Conservation (phyloP, 129 eudicot species). For the Lonicera japonica region DNA sequence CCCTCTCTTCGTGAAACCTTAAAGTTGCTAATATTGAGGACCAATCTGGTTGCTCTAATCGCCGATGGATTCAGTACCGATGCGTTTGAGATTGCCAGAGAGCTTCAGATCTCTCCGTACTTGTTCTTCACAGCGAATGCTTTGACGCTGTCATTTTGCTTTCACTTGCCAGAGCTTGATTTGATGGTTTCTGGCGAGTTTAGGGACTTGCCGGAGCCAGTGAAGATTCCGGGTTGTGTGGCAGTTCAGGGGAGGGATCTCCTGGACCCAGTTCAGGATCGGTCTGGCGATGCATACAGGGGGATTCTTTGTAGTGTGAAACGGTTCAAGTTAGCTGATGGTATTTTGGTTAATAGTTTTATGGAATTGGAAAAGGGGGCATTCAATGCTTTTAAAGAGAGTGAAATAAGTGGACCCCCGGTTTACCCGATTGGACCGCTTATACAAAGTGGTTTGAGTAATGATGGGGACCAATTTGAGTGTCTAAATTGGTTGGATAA, state of each 20-base stretch:
- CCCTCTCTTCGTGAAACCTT: not conserved
- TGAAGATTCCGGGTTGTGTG: not conserved
- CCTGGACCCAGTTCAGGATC: not conserved
- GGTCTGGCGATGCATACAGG: not conserved
- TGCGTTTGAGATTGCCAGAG: conserved; percentile 5
- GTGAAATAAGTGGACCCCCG: not conserved
- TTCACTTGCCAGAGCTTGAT: conserved; percentile 8
- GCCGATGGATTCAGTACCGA: not conserved
- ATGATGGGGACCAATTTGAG: not conserved
- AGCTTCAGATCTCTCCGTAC: not conserved
- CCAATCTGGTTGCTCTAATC: not conserved
- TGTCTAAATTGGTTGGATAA: conserved; percentile 15
- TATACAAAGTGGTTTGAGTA: not conserved
- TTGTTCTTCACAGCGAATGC: not conserved
- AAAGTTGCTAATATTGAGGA: not conserved
- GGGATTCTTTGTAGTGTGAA: not conserved
- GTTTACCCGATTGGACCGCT: not conserved
- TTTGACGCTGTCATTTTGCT: not conserved
- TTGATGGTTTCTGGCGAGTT: not conserved
- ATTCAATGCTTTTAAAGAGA: not conserved
- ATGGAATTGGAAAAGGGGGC: conserved; percentile 4
- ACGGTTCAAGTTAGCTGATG: not conserved
- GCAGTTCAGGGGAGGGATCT: not conserved
- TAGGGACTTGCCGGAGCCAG: not conserved
- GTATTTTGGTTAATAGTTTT: not conserved